Base-by-base conservation (phyloP, 805 yeast species). In the Sugiyamaella smithiae region DNA sequence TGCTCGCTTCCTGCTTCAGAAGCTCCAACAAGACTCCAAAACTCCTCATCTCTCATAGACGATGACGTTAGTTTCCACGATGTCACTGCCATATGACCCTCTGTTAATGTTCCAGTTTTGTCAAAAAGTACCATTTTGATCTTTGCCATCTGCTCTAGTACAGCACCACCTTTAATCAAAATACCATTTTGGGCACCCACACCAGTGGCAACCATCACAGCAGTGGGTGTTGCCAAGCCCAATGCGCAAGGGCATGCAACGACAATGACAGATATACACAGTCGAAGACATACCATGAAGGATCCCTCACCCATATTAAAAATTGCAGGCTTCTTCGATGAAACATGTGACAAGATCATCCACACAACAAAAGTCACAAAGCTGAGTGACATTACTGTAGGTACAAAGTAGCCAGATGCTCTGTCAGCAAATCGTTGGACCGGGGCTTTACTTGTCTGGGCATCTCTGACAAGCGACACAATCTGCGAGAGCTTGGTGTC, bases 161-260 rank as follows among this genome's bases (percentile, higher is more conserved):
- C 79, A 45, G 85, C 95, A 19, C 97, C 99, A 42, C 97, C 96
- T 66, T 91, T 93, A 59, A 93, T 85, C 46, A 93, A 71, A 4
- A 93, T 85, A 16, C 99, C 98, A 65, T 88, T 74, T 11, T 78
- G 67, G 0, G 99, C 98, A 35, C 96, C 98, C 19, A 88, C 84
- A 35, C 99, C 99, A 1, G 98, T 91, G 6, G 97, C 99, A 1
- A 93, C 99, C 97, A 95, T 93, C 8, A 93, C 88, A 0, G 98
- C 98, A 1, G 99, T 95, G 1, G 99, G 99, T 0, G 98, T 96
- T 2, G 97, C 97, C 44, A 93, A 73, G 2, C 99, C 99, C 20
- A 93, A 69, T 0, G 99, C 98, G 75, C 99, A 93, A 0, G 99
- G 99, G 67, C 99, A 93, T 1, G 99, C 99, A 43, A 93, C 97